Percentiles rank a stretch among this genome's conserved stretches.
These are phyloP conservation scores for Aristolochia contorta DNA, from an alignment of 164 flowering plant genomes.

Conservation along the genomic window DNA sequence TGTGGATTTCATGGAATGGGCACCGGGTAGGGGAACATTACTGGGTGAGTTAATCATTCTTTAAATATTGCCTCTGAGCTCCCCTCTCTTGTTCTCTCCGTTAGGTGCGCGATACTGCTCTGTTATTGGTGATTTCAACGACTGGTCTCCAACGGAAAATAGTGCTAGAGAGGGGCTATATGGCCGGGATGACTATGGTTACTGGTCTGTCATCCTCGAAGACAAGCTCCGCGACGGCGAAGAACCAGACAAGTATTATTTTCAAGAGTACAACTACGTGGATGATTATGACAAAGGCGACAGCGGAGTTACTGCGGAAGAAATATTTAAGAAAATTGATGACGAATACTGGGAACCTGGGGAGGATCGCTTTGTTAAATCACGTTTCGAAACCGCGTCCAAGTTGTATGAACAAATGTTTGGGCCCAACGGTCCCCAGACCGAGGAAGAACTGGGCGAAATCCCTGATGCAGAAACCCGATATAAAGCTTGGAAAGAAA, in stretches of 20 bases:
- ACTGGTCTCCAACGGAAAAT: conserved; percentile 87
- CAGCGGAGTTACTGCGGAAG: conserved; percentile 66
- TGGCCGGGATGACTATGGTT: conserved; percentile 92
- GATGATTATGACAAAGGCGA: conserved; percentile 97
- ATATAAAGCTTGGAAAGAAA: conserved; percentile 75
- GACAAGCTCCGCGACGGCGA: conserved; percentile 84
- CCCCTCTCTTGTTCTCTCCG: not conserved
- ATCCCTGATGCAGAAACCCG: conserved; percentile 84
- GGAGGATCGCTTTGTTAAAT: conserved; percentile 58
- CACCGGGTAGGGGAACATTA: conserved; percentile 53
- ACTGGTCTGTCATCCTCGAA: conserved; percentile 84
- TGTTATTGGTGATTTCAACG: conserved; percentile 83
- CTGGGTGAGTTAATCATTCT: not conserved
- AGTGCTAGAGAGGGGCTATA: conserved; percentile 78
- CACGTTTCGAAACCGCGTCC: conserved; percentile 58
- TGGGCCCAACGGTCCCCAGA: conserved; percentile 97
- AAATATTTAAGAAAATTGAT: conserved; percentile 53
- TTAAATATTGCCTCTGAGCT: not conserved
- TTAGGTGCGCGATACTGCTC: conserved; percentile 95
- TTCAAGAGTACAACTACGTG: conserved; percentile 85
- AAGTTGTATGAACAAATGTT: conserved; percentile 86
- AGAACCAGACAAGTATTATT: conserved; percentile 64
- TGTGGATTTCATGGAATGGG: conserved; percentile 95
- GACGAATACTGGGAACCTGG: conserved; percentile 98
- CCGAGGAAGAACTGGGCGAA: conserved; percentile 71